These are phyloP conservation scores for Tardiomyces depauwii DNA, from an alignment of 1,139 yeast species.

Conservation along the genomic window DNA sequence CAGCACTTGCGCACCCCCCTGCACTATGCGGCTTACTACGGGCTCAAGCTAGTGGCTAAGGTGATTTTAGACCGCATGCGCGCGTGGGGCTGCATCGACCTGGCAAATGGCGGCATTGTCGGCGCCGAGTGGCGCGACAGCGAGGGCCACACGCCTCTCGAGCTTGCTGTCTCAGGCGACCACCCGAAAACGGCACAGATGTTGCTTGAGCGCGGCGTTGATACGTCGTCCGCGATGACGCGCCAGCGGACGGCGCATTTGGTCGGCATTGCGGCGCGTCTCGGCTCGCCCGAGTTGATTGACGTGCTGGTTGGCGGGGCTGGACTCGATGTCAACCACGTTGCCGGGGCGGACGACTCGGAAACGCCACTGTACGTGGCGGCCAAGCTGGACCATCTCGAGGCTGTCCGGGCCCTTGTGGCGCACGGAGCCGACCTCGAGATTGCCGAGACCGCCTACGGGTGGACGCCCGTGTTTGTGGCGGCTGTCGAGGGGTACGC, in stretches of 20 bases:
- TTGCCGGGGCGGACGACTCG: constrained; percentile 37
- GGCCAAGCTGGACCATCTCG: constrained; percentile 47
- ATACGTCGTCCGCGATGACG: constrained; percentile 3
- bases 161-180: constrained; percentile 69
- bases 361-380: constrained; percentile 84
- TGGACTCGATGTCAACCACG: constrained; percentile 54
- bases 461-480: constrained; percentile 91
- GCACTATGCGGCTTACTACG: constrained; percentile 86
- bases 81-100: constrained; percentile 38
- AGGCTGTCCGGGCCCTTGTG: constrained; percentile 45
- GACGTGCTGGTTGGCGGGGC: constrained; percentile 45
- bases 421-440: constrained; percentile 59
- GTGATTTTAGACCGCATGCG: constrained; percentile 43
- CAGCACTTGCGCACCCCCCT: constrained; percentile 74
- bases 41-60: constrained; percentile 52
- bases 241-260: constrained; percentile 43
- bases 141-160: constrained; percentile 73
- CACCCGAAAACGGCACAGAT: constrained; percentile 70
- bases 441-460: constrained; percentile 65
- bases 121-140: constrained; percentile 71
- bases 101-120: constrained; percentile 4
- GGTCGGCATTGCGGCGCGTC: constrained; percentile 50
- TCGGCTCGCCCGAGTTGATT: constrained; percentile 50
- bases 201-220: constrained; percentile 38
- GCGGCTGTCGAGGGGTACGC: constrained; percentile 81